phyloP scores from a whole-genome alignment of 257 asterid genomes.

The Salvia miltiorrhiza region DNA sequence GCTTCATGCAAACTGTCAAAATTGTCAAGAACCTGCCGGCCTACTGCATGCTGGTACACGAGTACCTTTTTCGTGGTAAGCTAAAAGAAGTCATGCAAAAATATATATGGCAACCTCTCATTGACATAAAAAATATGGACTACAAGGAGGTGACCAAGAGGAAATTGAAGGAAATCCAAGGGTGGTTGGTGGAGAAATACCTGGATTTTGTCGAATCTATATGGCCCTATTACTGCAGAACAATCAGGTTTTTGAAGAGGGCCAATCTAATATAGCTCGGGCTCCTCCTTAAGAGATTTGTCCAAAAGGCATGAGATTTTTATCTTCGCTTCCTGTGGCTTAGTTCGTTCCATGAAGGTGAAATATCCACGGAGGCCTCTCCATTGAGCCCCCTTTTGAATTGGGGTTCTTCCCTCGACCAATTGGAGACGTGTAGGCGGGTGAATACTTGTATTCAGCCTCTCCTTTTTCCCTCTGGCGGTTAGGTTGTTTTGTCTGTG shows the following conservation, averaged over 20 bases:
- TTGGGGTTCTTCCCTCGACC: slow-evolving; percentile 28
- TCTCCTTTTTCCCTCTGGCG: slow-evolving; percentile 13
- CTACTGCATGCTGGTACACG: slow-evolving; percentile 36
- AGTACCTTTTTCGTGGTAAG: slow-evolving; percentile 53
- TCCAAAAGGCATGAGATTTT: slow-evolving; percentile 1
- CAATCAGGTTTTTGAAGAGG: slow-evolving; percentile 80
- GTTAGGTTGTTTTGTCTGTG: slow-evolving; percentile 3
- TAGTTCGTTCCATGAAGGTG: slow-evolving; percentile 16
- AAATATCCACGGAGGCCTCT: slow-evolving; percentile 17
- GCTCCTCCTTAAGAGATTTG: not conserved
- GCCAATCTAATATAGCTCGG: slow-evolving; percentile 57
- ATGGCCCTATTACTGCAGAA: slow-evolving; percentile 88
- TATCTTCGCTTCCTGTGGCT: slow-evolving; percentile 4
- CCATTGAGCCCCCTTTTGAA: slow-evolving; percentile 27
- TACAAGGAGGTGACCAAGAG: slow-evolving; percentile 34
- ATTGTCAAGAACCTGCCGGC: slow-evolving; percentile 55
- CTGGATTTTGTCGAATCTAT: slow-evolving; percentile 72
- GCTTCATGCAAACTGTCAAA: slow-evolving; percentile 62
- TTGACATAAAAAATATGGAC: slow-evolving; percentile 45
- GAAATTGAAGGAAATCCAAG: slow-evolving; percentile 43
- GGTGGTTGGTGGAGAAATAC: slow-evolving; percentile 55
- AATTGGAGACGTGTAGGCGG: slow-evolving; percentile 8
- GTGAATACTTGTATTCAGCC: not conserved
- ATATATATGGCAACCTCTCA: slow-evolving; percentile 57
- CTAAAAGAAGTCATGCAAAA: slow-evolving; percentile 44